Base-by-base conservation (phyloP, 106 monocot genomes). In the Acanthochlamys bracteata region DNA sequence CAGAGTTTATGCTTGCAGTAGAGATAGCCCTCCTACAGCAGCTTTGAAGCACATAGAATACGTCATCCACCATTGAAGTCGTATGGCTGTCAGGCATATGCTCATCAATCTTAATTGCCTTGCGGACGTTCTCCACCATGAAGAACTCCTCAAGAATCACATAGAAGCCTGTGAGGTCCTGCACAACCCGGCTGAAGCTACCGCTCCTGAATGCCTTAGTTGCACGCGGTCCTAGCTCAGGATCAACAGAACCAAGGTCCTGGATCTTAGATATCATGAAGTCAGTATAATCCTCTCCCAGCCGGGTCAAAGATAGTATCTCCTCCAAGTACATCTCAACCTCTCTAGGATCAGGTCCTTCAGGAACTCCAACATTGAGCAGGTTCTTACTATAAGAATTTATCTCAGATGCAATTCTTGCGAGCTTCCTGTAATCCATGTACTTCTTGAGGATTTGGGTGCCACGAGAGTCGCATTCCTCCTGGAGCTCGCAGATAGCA, bases 91-190 rank as follows among this genome's bases (percentile, higher is more conserved):
- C 98, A 3, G 71, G 53, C 24, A 75, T 81, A 20, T 74, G 82
- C 75, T 98, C 98, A 58, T 98, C 92, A 25, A 98, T 98, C 21
- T 26, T 68, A 13, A 98, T 92, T 0, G 98, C 98, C 76, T 98
- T 98, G 69, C 91, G 78, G 55, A 92, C 92, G 77, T 98, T 98
- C 75, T 98, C 98, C 64, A 98, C 92, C 98, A 98, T 92, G 71
- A 92, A 98, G 72, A 98, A 98, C 68, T 98, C 98, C 69, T 92
- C 98, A 7, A 92, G 69, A 57, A 98, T 81, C 63, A 98, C 83
- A 62, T 98, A 98, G 61, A 92, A 98, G 14, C 88, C 92, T 16
- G 83, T 98, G 6, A 98, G 68, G 63, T 98, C 92, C 72, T 98
- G 98, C 71, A 92, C 82, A 40, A 78, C 67, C 58, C 76, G 69